A percentile compares a stretch with the other conserved stretches of the same genome.
Evolutionary conservation across 148 eudicot species (phyloP).

Genomic region (Pouteria glomerata): DNA sequence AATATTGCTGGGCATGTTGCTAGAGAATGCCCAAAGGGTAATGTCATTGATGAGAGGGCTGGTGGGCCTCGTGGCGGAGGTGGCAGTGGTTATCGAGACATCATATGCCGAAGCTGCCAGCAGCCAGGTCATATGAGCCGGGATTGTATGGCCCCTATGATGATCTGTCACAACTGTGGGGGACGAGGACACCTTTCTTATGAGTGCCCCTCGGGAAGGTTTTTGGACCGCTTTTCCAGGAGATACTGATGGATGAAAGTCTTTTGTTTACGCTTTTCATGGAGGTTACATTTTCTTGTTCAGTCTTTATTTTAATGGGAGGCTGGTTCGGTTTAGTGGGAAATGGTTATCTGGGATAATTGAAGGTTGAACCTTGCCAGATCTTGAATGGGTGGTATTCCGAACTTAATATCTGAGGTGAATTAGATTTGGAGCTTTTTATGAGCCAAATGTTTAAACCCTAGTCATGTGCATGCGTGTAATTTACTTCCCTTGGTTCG

Average conservation of each 20-base stretch:
- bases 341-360: background rate
- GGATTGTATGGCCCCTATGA: conserved; percentile 59
- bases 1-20: conserved; percentile 77
- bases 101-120: conserved; percentile 68
- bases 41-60: conserved; percentile 37
- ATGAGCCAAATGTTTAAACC: no score
- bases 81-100: conserved; percentile 55
- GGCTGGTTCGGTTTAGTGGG: background rate
- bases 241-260: conserved; percentile 56
- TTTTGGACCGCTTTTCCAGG: conserved; percentile 66
- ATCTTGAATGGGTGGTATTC: background rate
- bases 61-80: conserved; percentile 13
- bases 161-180: conserved; percentile 93
- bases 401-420: background rate
- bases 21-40: conserved; percentile 66
- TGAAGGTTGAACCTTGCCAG: background rate
- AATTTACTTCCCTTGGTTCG: no score
- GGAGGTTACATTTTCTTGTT: background rate
- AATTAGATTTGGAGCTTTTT: background rate
- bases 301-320: background rate
- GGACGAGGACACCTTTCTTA: conserved; percentile 85
- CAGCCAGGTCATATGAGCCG: conserved; percentile 95
- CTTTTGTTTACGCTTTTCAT: no score
- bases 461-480: no score
- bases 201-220: conserved; percentile 80